Conservation (phyloP, 2,329 filamentous ascomycete genomes). For the Chaetomium globosum region DNA sequence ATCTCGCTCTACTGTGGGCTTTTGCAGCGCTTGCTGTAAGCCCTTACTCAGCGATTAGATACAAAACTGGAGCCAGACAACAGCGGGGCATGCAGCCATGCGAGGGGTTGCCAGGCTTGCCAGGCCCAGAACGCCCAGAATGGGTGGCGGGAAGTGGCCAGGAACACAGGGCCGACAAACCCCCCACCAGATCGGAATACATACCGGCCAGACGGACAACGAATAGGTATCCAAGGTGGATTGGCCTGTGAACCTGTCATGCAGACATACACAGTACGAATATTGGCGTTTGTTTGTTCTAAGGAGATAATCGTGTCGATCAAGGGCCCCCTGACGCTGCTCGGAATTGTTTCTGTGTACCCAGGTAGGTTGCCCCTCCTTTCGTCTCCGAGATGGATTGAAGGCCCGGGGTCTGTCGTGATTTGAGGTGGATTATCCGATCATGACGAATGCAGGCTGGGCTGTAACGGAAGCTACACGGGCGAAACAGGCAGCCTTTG, state of each 20-base stretch:
- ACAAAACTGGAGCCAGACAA: neutral
- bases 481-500: neutral
- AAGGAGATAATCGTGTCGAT: neutral
- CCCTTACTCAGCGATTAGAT: slow-evolving; percentile 36
- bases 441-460: slow-evolving; percentile 35
- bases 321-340: slow-evolving; percentile 4
- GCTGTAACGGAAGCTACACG: neutral
- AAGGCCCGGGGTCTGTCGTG: slow-evolving; percentile 8
- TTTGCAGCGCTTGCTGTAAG: slow-evolving; percentile 30
- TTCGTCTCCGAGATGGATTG: slow-evolving; percentile 12
- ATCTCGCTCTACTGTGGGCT: neutral
- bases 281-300: neutral
- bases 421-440: slow-evolving; percentile 37
- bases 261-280: no score
- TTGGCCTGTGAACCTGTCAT: no score
- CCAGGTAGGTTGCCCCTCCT: slow-evolving; percentile 16
- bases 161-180: neutral
- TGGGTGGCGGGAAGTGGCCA: neutral
- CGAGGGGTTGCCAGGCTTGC: neutral
- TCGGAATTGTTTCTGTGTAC: no score
- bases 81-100: slow-evolving; percentile 7
- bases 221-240: neutral
- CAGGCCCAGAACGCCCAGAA: neutral
- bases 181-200: slow-evolving; percentile 6
- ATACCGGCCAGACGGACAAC: neutral